A percentile compares a stretch with the other conserved stretches of the same genome.
Evolutionary conservation across 495 filamentous ascomycete genomes (phyloP).

Genomic region (Lentithecium fluviatile): DNA sequence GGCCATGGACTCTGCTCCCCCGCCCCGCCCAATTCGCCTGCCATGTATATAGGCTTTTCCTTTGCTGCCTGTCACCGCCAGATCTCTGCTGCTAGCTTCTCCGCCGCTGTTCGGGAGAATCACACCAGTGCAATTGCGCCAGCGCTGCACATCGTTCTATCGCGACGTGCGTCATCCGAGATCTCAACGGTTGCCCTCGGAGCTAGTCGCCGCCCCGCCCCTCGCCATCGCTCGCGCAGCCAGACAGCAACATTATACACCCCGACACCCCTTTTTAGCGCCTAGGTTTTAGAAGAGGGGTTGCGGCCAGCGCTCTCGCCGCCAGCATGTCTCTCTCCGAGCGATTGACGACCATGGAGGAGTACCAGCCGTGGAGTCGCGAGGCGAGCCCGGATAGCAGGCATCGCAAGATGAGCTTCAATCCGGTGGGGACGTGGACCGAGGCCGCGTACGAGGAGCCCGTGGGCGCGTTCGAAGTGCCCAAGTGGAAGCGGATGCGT

Average conservation of each 20-base stretch:
- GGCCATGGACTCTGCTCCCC: background rate
- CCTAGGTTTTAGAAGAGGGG: background rate
- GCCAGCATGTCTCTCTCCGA: conserved; percentile 35
- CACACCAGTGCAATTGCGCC: too few species aligned
- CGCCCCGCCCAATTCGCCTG: conserved; percentile 19
- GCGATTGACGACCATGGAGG: conserved; percentile 36
- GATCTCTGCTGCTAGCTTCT: too few species aligned
- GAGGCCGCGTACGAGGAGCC: conserved; percentile 38
- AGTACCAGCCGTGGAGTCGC: conserved; percentile 38
- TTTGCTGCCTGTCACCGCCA: too few species aligned
- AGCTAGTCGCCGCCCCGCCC: background rate
- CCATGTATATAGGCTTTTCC: conserved; percentile 19
- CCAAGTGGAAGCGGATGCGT: conserved; percentile 53
- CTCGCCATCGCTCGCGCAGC: background rate
- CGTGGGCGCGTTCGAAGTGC: conserved; percentile 49
- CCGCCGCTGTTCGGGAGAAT: too few species aligned
- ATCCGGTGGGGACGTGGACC: conserved; percentile 44
- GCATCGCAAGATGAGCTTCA: conserved; percentile 46
- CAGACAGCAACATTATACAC: too few species aligned
- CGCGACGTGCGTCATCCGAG: too few species aligned
- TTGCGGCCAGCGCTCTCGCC: background rate
- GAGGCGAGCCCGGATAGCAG: conserved; percentile 29
- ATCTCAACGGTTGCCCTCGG: too few species aligned
- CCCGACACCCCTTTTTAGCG: too few species aligned
- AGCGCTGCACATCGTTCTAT: too few species aligned